phyloP scores from a whole-genome alignment of 2,329 filamentous ascomycete species.

The Colletotrichum camelliae region DNA sequence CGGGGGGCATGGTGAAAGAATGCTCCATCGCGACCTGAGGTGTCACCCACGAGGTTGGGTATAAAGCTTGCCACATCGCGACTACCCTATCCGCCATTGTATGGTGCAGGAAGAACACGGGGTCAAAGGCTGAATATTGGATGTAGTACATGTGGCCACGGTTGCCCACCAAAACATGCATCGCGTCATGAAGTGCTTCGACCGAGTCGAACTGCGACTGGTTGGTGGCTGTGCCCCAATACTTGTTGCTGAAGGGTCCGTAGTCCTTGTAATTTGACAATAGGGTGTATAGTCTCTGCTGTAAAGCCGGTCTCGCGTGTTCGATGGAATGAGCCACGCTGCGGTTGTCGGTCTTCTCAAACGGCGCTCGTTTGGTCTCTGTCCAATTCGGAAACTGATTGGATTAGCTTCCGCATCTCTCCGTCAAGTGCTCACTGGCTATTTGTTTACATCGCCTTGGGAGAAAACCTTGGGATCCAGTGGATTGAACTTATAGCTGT shows the following conservation, averaged over 20 bases:
- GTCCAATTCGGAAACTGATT: constrained; percentile 63
- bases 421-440: neutral
- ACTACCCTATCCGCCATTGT: constrained; percentile 77
- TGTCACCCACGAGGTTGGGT: constrained; percentile 71
- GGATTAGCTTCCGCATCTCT: neutral
- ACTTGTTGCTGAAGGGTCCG: constrained; percentile 72
- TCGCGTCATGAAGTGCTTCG: constrained; percentile 67
- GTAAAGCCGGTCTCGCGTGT: constrained; percentile 53
- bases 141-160: constrained; percentile 74
- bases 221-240: constrained; percentile 56
- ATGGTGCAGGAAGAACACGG: constrained; percentile 80
- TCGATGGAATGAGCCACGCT: constrained; percentile 58
- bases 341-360: constrained; percentile 59
- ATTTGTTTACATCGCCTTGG: constrained; percentile 61
- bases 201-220: constrained; percentile 65
- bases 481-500: constrained; percentile 64
- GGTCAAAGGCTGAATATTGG: constrained; percentile 79
- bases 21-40: constrained; percentile 58
- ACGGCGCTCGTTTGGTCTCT: constrained; percentile 45
- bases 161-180: constrained; percentile 64
- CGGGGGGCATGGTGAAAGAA: constrained; percentile 65
- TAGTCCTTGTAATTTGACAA: constrained; percentile 73
- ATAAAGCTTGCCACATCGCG: constrained; percentile 77
- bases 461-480: constrained; percentile 63
- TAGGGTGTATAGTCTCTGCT: constrained; percentile 70